Conservation (phyloP, 768 basidiomycete species). For the Pulveroboletus sp. region DNA sequence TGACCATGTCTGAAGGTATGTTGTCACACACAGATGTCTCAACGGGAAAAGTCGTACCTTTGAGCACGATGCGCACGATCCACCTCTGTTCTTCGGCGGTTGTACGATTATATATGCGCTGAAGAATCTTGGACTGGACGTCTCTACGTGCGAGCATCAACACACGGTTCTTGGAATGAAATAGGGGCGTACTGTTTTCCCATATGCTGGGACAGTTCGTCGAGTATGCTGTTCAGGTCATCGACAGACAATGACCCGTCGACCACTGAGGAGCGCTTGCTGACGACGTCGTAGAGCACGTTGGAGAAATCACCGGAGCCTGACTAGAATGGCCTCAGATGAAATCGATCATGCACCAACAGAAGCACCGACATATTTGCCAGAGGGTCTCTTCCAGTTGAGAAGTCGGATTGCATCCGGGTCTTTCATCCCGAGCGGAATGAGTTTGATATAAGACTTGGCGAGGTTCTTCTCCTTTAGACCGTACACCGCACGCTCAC, state of each 20-base stretch:
- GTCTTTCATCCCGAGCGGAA: conserved; percentile 76
- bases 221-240: conserved; percentile 76
- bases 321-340: conserved; percentile 39
- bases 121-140: conserved; percentile 68
- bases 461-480: conserved; percentile 94
- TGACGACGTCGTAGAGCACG: conserved; percentile 83
- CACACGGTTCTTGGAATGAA: neutral
- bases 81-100: conserved; percentile 90
- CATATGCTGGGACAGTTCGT: conserved; percentile 66
- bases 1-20: conserved; percentile 67
- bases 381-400: conserved; percentile 87
- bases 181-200: conserved; percentile 61
- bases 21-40: neutral
- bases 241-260: conserved; percentile 76
- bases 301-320: conserved; percentile 84
- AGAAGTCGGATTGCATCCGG: conserved; percentile 77
- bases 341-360: neutral
- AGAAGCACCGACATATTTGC: conserved; percentile 49
- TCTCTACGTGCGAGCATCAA: conserved; percentile 47
- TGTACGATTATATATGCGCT: conserved; percentile 69
- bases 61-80: conserved; percentile 94
- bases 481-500: conserved; percentile 88
- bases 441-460: conserved; percentile 86
- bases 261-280: conserved; percentile 75
- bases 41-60: conserved; percentile 50